phyloP scores from a whole-genome alignment of 495 filamentous ascomycete species.

The Talaromyces trachyspermus region DNA sequence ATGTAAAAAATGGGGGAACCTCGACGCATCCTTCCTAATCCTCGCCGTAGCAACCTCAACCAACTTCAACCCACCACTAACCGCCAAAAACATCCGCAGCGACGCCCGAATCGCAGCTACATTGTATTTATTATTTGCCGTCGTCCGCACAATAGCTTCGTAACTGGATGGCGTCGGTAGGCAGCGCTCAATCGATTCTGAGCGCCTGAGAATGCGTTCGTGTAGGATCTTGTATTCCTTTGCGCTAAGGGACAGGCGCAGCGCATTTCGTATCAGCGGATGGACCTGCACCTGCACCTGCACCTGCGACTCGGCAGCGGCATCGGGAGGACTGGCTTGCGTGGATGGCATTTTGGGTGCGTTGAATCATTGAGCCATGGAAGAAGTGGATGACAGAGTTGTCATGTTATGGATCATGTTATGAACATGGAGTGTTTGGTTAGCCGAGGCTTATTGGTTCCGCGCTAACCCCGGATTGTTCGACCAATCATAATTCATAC shows the following conservation, averaged over 20 bases:
- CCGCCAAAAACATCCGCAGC: conserved; percentile 66
- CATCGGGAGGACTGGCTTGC: background rate
- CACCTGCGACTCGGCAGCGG: too few species aligned
- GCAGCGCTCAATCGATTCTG: conserved; percentile 45
- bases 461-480: background rate
- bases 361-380: too few species aligned
- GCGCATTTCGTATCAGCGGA: conserved; percentile 54
- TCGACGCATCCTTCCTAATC: conserved; percentile 29
- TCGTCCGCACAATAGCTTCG: conserved; percentile 40
- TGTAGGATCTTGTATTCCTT: conserved; percentile 80
- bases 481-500: too few species aligned
- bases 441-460: conserved; percentile 4
- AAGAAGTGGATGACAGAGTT: too few species aligned
- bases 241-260: conserved; percentile 76
- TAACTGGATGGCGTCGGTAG: conserved; percentile 51
- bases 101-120: conserved; percentile 69
- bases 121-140: conserved; percentile 73
- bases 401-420: too few species aligned
- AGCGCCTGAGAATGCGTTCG: conserved; percentile 64
- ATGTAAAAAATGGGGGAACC: conserved; percentile 13
- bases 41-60: conserved; percentile 50
- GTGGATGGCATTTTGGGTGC: background rate
- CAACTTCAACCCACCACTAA: conserved; percentile 60
- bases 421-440: too few species aligned
- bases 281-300: too few species aligned